These are phyloP conservation scores for Handroanthus guayacan DNA, from an alignment of 257 asterid species.

Conservation along the genomic window DNA sequence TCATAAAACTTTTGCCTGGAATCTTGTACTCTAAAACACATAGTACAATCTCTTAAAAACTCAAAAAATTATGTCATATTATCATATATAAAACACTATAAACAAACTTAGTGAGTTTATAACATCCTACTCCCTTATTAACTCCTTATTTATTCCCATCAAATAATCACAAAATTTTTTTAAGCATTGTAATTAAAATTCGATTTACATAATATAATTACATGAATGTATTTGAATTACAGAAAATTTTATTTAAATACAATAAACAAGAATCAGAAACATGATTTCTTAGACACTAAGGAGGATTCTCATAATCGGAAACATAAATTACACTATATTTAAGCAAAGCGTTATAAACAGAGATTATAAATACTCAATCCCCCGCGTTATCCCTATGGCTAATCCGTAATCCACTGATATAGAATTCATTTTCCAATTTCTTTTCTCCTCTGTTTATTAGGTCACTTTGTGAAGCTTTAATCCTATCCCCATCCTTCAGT, in stretches of 20 bases:
- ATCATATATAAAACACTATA: neutral
- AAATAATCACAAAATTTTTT: neutral
- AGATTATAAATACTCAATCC: neutral
- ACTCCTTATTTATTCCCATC: neutral
- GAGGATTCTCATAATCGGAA: slow-evolving; percentile 10
- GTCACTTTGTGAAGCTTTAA: slow-evolving; percentile 22
- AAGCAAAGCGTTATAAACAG: slow-evolving; percentile 6
- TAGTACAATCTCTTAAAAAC: too few relatives aligned
- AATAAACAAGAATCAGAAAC: neutral
- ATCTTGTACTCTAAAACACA: too few relatives aligned
- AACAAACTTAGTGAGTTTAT: neutral
- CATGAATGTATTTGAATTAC: neutral
- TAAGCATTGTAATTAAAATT: neutral
- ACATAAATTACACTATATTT: slow-evolving; percentile 29
- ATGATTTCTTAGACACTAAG: neutral
- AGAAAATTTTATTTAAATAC: neutral
- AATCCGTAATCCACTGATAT: neutral
- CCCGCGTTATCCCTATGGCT: neutral
- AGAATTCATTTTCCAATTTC: neutral
- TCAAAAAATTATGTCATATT: too few relatives aligned
- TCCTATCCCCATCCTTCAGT: slow-evolving; percentile 16
- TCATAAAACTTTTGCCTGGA: too few relatives aligned
- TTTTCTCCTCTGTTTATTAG: slow-evolving; percentile 1
- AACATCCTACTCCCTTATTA: neutral
- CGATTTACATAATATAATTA: neutral